A percentile compares a stretch with the other conserved stretches of the same genome.
Conservation (phyloP, 108 stramenopile species). For the Pseudonitzschia pungens region DNA sequence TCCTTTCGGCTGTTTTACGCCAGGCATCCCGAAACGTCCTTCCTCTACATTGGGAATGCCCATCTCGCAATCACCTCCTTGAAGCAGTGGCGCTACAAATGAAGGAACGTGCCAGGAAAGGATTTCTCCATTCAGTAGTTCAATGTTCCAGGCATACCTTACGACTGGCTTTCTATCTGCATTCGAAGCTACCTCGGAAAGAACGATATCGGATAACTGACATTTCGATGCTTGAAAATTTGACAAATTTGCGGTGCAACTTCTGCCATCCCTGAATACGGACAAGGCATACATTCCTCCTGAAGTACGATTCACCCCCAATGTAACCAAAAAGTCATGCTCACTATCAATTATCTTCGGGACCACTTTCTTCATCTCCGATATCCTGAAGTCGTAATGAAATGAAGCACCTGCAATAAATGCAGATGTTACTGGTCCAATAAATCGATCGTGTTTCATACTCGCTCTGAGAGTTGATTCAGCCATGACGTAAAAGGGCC, state of each 20-base stretch:
- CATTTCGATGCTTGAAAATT: constrained; percentile 24
- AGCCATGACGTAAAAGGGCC: constrained; percentile 20
- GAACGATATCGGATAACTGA: constrained; percentile 22
- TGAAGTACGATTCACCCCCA: constrained; percentile 24
- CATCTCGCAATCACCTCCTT: background rate
- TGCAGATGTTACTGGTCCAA: constrained; percentile 30
- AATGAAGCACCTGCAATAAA: constrained; percentile 32
- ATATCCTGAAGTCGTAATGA: constrained; percentile 21
- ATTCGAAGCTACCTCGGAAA: background rate
- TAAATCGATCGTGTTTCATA: constrained; percentile 2
- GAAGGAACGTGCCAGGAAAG: constrained; percentile 37
- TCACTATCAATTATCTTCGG: background rate
- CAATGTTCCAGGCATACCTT: constrained; percentile 36
- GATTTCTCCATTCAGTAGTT: constrained; percentile 33
- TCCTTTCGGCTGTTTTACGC: constrained; percentile 11
- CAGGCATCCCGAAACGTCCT: background rate
- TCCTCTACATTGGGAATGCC: background rate
- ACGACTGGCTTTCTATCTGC: background rate
- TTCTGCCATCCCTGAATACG: background rate
- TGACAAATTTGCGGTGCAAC: constrained; percentile 7
- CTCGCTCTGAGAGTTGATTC: constrained; percentile 4
- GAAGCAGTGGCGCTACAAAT: background rate
- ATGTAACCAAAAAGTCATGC: constrained; percentile 23
- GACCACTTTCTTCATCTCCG: background rate
- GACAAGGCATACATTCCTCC: constrained; percentile 28